These are phyloP conservation scores for Tetrapisispora phaffii DNA, from an alignment of 805 yeast genomes.

Conservation along the genomic window DNA sequence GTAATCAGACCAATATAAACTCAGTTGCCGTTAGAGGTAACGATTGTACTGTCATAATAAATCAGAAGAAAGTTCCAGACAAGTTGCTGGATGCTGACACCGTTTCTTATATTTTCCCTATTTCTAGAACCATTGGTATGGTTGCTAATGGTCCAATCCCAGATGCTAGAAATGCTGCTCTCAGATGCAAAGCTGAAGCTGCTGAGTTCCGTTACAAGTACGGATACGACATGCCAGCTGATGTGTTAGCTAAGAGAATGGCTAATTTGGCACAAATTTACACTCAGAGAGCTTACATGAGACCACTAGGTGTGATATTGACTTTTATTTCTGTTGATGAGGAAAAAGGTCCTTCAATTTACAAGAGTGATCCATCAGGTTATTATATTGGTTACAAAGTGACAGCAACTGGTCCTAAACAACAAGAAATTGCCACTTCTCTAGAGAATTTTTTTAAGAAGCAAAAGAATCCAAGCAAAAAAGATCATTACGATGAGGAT, in stretches of 20 bases:
- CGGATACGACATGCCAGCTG: slow-evolving; percentile 96
- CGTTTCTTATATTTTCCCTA: slow-evolving; percentile 75
- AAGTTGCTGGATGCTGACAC: slow-evolving; percentile 81
- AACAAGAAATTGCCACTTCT: slow-evolving; percentile 85
- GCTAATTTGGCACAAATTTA: slow-evolving; percentile 92
- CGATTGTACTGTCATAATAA: slow-evolving; percentile 76
- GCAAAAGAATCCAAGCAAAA: slow-evolving; percentile 24
- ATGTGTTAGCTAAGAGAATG: slow-evolving; percentile 84
- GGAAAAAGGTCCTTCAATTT: slow-evolving; percentile 79
- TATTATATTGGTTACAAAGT: slow-evolving; percentile 87
- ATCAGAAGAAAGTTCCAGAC: slow-evolving; percentile 95
- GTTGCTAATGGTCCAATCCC: slow-evolving; percentile 94
- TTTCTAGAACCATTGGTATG: slow-evolving; percentile 75
- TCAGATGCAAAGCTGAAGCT: slow-evolving; percentile 89
- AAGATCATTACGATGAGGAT: slow-evolving; percentile 36
- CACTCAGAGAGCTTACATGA: slow-evolving; percentile 97
- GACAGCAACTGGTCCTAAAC: slow-evolving; percentile 92
- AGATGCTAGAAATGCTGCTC: slow-evolving; percentile 84
- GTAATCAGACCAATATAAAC: slow-evolving; percentile 84
- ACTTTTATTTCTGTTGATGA: slow-evolving; percentile 85
- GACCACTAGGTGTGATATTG: slow-evolving; percentile 91
- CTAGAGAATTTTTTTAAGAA: slow-evolving; percentile 84
- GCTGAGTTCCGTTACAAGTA: slow-evolving; percentile 89
- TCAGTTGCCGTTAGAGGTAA: slow-evolving; percentile 81
- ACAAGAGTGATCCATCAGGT: slow-evolving; percentile 96